phyloP scores from a whole-genome alignment of 2,329 filamentous ascomycete species.

The Lecanicillium sp. region DNA sequence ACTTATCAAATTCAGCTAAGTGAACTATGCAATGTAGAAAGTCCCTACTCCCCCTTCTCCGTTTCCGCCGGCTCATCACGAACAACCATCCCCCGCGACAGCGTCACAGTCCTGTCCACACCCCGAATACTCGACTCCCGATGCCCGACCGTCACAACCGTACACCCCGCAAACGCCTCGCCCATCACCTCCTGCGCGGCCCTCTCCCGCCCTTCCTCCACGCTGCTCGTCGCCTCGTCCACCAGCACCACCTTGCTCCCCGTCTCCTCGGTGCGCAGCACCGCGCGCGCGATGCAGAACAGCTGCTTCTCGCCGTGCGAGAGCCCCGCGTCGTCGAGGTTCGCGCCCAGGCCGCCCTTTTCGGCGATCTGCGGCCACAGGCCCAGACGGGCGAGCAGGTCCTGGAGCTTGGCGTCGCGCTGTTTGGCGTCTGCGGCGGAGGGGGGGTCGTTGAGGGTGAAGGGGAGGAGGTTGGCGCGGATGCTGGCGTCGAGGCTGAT shows the following conservation, averaged over 20 bases:
- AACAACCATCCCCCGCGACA: too few relatives aligned
- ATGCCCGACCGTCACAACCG: slow-evolving; percentile 15
- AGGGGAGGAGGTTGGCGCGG: not conserved
- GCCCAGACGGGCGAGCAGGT: not conserved
- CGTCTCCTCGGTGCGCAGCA: slow-evolving; percentile 14
- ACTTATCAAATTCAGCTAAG: too few relatives aligned
- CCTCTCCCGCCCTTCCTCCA: slow-evolving; percentile 16
- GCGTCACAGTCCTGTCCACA: too few relatives aligned
- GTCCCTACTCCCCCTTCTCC: too few relatives aligned
- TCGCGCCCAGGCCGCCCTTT: slow-evolving; percentile 13
- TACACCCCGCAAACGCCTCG: slow-evolving; percentile 15
- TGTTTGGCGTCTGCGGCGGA: not conserved
- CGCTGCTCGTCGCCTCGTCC: slow-evolving; percentile 19
- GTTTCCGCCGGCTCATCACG: too few relatives aligned
- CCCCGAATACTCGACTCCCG: not conserved
- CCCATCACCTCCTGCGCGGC: slow-evolving; percentile 11
- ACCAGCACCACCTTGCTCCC: slow-evolving; percentile 15
- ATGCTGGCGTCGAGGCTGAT: not conserved
- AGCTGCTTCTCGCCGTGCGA: slow-evolving; percentile 18
- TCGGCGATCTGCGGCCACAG: slow-evolving; percentile 13
- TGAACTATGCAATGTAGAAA: too few relatives aligned
- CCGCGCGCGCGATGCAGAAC: slow-evolving; percentile 16
- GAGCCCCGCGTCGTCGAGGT: slow-evolving; percentile 6
- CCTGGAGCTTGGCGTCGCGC: not conserved
- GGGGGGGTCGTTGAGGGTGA: not conserved